Percentiles rank a stretch among this genome's conserved stretches.
Evolutionary conservation across 2,329 filamentous ascomycete species (phyloP).

Genomic region (Ophiostoma sp.): DNA sequence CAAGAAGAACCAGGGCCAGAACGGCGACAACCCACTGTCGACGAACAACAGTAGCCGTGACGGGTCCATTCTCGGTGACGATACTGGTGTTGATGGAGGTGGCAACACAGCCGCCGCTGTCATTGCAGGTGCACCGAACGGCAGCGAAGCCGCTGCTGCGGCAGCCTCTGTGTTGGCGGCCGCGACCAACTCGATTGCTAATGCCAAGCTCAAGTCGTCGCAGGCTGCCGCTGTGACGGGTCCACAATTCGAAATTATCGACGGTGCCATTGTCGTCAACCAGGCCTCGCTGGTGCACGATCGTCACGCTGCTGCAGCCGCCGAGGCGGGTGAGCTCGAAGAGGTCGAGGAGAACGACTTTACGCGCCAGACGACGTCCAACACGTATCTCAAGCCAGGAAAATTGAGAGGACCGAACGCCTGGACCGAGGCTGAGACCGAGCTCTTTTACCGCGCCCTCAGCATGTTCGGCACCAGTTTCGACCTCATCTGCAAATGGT

Average conservation of each 20-base stretch:
- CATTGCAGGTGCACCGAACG: neutral
- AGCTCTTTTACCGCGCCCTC: conserved; percentile 73
- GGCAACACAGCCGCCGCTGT: neutral
- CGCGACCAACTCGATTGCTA: neutral
- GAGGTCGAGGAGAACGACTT: conserved; percentile 77
- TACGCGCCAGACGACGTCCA: conserved; percentile 67
- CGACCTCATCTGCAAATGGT: conserved; percentile 74
- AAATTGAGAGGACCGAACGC: conserved; percentile 64
- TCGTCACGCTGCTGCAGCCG: conserved; percentile 62
- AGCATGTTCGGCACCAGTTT: conserved; percentile 82
- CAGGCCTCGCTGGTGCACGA: conserved; percentile 68
- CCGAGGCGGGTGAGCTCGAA: conserved; percentile 54
- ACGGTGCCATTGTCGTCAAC: conserved; percentile 72
- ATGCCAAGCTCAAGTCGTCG: conserved; percentile 9
- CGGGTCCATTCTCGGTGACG: conserved; percentile 15
- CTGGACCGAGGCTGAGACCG: conserved; percentile 72
- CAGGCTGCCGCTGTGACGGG: conserved; percentile 39
- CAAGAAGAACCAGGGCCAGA: conserved; percentile 37
- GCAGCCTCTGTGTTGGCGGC: conserved; percentile 26
- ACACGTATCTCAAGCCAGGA: conserved; percentile 62
- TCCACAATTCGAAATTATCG: conserved; percentile 62
- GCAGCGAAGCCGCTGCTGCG: conserved; percentile 21
- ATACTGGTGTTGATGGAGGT: neutral
- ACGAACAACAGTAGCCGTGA: conserved; percentile 27
- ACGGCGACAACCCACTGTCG: conserved; percentile 27